phyloP scores from a whole-genome alignment of 495 filamentous ascomycete genomes.

The Geopyxis carbonaria region DNA sequence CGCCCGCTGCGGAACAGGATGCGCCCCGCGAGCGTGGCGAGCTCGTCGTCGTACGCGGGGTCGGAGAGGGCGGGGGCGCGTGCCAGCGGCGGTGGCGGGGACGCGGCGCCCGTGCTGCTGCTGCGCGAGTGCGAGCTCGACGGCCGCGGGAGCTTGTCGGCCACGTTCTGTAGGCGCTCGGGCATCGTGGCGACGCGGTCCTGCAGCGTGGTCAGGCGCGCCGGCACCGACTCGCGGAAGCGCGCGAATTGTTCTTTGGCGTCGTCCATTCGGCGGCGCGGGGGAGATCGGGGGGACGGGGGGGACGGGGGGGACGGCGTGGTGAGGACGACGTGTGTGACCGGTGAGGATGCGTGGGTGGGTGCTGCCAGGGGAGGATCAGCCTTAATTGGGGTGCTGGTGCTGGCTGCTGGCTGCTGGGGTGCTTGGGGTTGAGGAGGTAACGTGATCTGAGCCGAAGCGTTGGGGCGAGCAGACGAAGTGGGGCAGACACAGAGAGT shows the following conservation, averaged over 20 bases:
- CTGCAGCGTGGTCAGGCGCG: conserved; percentile 9
- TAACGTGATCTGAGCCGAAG: too few species aligned
- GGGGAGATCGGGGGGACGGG: too few species aligned
- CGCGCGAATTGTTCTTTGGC: conserved; percentile 13
- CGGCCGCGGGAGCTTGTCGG: conserved; percentile 1
- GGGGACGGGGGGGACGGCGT: conserved; percentile 11
- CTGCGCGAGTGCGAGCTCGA: not conserved
- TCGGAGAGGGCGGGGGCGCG: conserved; percentile 12
- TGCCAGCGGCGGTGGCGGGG: not conserved
- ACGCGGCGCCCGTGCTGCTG: not conserved
- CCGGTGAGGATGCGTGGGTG: not conserved
- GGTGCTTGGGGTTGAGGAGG: too few species aligned
- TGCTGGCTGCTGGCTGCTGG: too few species aligned
- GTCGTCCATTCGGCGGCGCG: too few species aligned
- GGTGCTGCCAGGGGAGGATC: too few species aligned
- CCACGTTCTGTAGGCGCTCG: conserved; percentile 2
- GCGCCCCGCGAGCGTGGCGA: conserved; percentile 28
- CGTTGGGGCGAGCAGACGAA: too few species aligned
- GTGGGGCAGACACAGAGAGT: too few species aligned
- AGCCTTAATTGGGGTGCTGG: too few species aligned
- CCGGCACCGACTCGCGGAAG: conserved; percentile 15
- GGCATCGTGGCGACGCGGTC: conserved; percentile 6
- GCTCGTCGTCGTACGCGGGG: conserved; percentile 27
- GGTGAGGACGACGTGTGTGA: conserved; percentile 18
- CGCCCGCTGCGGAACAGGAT: conserved; percentile 38